These are phyloP conservation scores for Mytilinidion resinicola DNA, from an alignment of 495 filamentous ascomycete genomes.

Conservation along the genomic window DNA sequence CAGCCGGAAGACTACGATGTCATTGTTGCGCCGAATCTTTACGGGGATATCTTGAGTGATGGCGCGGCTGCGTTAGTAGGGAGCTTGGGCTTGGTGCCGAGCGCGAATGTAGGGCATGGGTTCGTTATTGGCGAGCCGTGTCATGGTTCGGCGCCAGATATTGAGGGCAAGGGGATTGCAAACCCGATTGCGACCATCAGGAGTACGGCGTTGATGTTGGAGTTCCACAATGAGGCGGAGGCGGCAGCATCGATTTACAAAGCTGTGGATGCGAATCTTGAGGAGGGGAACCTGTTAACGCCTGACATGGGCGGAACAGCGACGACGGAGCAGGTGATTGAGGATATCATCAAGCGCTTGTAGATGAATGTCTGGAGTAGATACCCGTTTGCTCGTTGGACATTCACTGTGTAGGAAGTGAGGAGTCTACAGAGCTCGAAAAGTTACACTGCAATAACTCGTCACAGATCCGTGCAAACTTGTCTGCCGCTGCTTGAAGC, in stretches of 20 bases:
- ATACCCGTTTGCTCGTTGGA: constrained; percentile 2
- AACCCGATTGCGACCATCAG: constrained; percentile 95
- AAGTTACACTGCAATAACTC: too few relatives aligned
- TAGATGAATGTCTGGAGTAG: constrained; percentile 40
- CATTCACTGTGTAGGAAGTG: neutral
- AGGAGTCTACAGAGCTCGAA: neutral
- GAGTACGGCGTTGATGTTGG: constrained; percentile 88
- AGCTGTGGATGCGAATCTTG: constrained; percentile 86
- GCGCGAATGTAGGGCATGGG: constrained; percentile 87
- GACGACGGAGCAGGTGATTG: constrained; percentile 78
- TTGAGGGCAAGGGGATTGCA: constrained; percentile 83
- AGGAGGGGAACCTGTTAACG: constrained; percentile 72
- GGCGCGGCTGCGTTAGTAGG: constrained; percentile 93
- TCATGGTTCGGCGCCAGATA: constrained; percentile 93
- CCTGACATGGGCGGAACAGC: constrained; percentile 90
- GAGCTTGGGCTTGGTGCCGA: constrained; percentile 89
- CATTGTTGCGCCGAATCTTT: constrained; percentile 95
- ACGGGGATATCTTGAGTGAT: constrained; percentile 94
- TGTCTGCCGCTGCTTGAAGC: too few relatives aligned
- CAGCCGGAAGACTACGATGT: constrained; percentile 93
- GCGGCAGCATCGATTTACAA: constrained; percentile 85
- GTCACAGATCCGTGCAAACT: too few relatives aligned
- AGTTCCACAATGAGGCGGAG: constrained; percentile 80
- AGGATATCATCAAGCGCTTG: constrained; percentile 81
- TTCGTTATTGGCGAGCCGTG: constrained; percentile 98